Evolutionary conservation across 192 early-diverging fungal species (phyloP).

Genomic region (Podila minutissima): DNA sequence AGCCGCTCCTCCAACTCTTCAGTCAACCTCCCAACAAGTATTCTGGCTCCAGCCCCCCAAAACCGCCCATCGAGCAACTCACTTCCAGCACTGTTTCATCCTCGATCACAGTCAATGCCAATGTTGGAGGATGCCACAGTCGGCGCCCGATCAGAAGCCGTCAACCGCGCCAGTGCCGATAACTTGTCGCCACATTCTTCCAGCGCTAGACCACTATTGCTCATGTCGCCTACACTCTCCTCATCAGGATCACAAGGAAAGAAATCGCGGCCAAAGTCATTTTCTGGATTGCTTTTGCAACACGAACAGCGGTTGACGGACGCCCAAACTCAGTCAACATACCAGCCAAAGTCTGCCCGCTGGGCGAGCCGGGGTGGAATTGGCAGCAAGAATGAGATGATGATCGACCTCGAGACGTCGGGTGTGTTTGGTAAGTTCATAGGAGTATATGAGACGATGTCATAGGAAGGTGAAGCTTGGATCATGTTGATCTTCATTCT

Average conservation of each 20-base stretch:
- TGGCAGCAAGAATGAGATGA: conserved; percentile 38
- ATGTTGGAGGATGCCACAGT: not conserved
- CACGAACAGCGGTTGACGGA: conserved; percentile 4
- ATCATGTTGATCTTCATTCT: not conserved
- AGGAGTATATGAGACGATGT: not conserved
- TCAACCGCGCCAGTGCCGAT: not conserved
- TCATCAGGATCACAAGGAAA: conserved; percentile 7
- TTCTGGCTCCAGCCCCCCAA: not conserved
- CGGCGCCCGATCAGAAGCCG: not conserved
- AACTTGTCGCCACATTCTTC: not conserved
- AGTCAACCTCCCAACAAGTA: not conserved
- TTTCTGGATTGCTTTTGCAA: conserved; percentile 15
- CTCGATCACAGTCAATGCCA: conserved; percentile 15
- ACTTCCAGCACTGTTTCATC: conserved; percentile 9
- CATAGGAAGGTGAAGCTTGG: not conserved
- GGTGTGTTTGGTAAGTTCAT: conserved; percentile 40
- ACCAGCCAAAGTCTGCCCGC: conserved; percentile 12
- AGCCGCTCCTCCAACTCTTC: not conserved
- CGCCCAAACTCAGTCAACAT: not conserved
- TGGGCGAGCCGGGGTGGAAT: conserved; percentile 26
- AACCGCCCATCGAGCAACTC: not conserved
- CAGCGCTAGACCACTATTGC: not conserved
- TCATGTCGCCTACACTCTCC: not conserved
- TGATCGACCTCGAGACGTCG: conserved; percentile 43
- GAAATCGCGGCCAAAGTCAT: conserved; percentile 8